phyloP scores from a whole-genome alignment of 805 yeast genomes.

The Pichia rugopelliculosa region DNA sequence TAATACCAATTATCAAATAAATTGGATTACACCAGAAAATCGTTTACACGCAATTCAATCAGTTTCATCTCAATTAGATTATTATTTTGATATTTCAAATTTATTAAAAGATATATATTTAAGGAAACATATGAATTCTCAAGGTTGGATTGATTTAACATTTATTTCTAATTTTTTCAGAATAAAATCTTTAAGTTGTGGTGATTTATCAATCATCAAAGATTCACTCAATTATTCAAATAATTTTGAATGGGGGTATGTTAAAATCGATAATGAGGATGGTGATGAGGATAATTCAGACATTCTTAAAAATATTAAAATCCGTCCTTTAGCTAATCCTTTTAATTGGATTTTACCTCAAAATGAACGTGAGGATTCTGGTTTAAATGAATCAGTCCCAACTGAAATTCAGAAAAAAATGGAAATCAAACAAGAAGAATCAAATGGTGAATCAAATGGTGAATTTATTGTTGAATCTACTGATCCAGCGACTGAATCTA shows the following conservation, averaged over 20 bases:
- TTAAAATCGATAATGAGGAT: slow-evolving; percentile 17
- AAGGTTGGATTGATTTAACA: slow-evolving; percentile 63
- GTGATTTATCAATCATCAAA: slow-evolving; percentile 43
- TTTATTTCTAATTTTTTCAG: slow-evolving; percentile 68
- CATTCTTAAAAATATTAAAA: slow-evolving; percentile 27
- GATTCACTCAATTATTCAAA: slow-evolving; percentile 49
- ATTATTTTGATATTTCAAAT: slow-evolving; percentile 85
- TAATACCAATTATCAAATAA: not conserved
- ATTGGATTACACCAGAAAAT: slow-evolving; percentile 11
- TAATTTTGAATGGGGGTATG: slow-evolving; percentile 33
- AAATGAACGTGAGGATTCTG: slow-evolving; percentile 40
- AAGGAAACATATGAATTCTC: slow-evolving; percentile 70
- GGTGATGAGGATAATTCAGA: slow-evolving; percentile 23
- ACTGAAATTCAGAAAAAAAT: not conserved
- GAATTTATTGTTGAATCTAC: not conserved
- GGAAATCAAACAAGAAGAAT: slow-evolving; percentile 8
- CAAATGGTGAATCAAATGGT: slow-evolving; percentile 5
- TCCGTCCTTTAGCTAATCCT: slow-evolving; percentile 54
- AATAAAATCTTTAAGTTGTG: slow-evolving; percentile 56
- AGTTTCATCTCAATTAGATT: slow-evolving; percentile 61
- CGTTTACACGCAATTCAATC: slow-evolving; percentile 14
- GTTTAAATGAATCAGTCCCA: slow-evolving; percentile 30
- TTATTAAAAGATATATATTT: slow-evolving; percentile 76
- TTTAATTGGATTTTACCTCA: slow-evolving; percentile 63
- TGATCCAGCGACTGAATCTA: too few species aligned